phyloP scores from a whole-genome alignment of 2,329 filamentous ascomycete genomes.

The Paecilomyces niveus region DNA sequence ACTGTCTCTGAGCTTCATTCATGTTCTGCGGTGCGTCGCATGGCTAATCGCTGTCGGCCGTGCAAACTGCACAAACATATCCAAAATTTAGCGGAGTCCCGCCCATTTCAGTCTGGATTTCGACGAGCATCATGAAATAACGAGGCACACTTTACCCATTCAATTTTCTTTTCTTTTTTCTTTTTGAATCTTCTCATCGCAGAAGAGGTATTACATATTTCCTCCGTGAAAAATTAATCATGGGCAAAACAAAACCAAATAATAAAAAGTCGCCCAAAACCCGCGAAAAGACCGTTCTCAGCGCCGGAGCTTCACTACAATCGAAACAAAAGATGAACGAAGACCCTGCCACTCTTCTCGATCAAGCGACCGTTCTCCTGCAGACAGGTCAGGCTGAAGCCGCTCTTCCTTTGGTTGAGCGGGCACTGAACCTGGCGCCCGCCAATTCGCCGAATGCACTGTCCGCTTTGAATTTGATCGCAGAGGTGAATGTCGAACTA shows the following conservation, averaged over 20 bases:
- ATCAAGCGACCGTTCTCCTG: slow-evolving; percentile 49
- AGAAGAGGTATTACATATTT: not conserved
- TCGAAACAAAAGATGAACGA: slow-evolving; percentile 40
- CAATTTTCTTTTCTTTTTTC: not conserved
- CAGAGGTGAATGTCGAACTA: slow-evolving; percentile 73
- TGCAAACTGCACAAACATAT: slow-evolving; percentile 37
- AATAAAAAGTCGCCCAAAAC: slow-evolving; percentile 37
- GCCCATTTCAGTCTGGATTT: not conserved
- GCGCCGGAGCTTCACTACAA: slow-evolving; percentile 30
- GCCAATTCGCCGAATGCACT: slow-evolving; percentile 31
- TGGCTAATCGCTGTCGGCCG: slow-evolving; percentile 19
- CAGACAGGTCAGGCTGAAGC: slow-evolving; percentile 53
- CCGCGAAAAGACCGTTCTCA: slow-evolving; percentile 36
- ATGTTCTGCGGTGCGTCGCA: not conserved
- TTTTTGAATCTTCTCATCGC: not conserved
- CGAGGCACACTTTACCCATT: not conserved
- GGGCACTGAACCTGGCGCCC: slow-evolving; percentile 39
- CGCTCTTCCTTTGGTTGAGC: slow-evolving; percentile 49
- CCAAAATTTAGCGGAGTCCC: slow-evolving; percentile 17
- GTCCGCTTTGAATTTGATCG: slow-evolving; percentile 66
- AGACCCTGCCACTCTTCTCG: slow-evolving; percentile 49
- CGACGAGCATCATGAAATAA: not conserved
- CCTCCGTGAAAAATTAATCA: slow-evolving; percentile 18
- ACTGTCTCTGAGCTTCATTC: not conserved
- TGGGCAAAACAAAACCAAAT: slow-evolving; percentile 48